A percentile compares a stretch with the other conserved stretches of the same genome.
Evolutionary conservation across 345 rosid species (phyloP).

Genomic region (Clausena lansium): DNA sequence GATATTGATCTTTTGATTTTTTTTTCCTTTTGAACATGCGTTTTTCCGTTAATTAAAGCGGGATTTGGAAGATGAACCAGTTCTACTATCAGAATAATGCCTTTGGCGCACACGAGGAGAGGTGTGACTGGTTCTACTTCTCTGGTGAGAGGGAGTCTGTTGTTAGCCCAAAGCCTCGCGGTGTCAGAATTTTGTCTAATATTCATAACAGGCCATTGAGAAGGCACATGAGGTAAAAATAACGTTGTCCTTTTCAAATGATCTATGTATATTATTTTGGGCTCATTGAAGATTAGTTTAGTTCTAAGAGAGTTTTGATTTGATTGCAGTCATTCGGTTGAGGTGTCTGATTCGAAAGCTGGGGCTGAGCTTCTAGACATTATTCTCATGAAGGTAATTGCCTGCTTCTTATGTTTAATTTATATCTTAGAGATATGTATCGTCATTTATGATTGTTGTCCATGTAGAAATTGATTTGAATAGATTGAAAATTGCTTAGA

Average conservation of each 20-base stretch:
- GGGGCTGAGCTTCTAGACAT: constrained; percentile 83
- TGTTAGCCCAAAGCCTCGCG: constrained; percentile 90
- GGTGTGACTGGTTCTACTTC: constrained; percentile 43
- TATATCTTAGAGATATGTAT: no score
- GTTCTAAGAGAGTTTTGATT: neutral
- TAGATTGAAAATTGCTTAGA: neutral
- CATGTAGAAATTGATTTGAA: no score
- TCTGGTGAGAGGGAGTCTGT: constrained; percentile 53
- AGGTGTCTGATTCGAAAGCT: constrained; percentile 56
- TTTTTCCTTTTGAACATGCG: constrained; percentile 30
- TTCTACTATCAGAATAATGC: constrained; percentile 75
- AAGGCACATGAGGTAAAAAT: constrained; percentile 52
- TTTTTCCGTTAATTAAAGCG: constrained; percentile 37
- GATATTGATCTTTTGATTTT: neutral
- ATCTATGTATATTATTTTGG: neutral
- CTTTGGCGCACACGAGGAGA: constrained; percentile 48
- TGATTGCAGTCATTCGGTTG: constrained; percentile 52
- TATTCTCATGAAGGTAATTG: constrained; percentile 67
- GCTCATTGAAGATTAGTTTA: neutral
- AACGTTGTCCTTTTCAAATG: neutral
- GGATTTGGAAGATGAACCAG: constrained; percentile 63
- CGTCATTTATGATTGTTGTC: no score
- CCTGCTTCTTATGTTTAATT: neutral
- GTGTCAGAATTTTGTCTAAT: constrained; percentile 44
- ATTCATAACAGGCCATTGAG: constrained; percentile 42